A percentile compares a stretch with the other conserved stretches of the same genome.
Evolutionary conservation across 495 filamentous ascomycete species (phyloP).

Genomic region (Choiromyces venosus): DNA sequence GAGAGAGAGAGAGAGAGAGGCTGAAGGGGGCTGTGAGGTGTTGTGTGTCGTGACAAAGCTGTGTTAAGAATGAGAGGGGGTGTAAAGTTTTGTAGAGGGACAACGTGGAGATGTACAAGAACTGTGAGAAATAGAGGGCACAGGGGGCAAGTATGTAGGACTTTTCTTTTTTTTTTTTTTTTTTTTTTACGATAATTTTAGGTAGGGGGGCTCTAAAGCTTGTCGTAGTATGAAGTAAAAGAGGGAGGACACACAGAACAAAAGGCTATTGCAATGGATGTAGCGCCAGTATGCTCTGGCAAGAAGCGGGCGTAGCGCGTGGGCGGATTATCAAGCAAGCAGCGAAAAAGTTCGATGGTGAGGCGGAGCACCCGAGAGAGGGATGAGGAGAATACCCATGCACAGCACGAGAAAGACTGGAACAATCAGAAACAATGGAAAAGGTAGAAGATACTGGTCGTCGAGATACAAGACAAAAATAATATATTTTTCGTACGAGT

Average conservation of each 20-base stretch:
- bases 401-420: not conserved
- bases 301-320: not conserved
- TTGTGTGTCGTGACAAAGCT: slow-evolving; percentile 24
- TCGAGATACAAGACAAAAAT: not conserved
- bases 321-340: slow-evolving; percentile 1
- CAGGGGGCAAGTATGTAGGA: not conserved
- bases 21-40: slow-evolving; percentile 20
- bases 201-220: not conserved
- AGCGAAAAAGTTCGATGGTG: not conserved
- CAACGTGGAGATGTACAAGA: not conserved
- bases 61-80: not conserved
- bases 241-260: not conserved
- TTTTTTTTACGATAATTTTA: not conserved
- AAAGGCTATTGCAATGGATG: not conserved
- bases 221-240: not conserved
- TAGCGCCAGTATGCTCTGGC: not conserved
- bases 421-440: not conserved
- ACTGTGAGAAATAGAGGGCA: not conserved
- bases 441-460: not conserved
- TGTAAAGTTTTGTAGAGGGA: not conserved
- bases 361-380: not conserved
- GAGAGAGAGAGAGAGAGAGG: slow-evolving; percentile 9
- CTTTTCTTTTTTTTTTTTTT: not conserved
- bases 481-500: not conserved
- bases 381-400: not conserved